Base-by-base conservation (phyloP, 176 grass and related monocot genomes). In the Elymus sibiricus region DNA sequence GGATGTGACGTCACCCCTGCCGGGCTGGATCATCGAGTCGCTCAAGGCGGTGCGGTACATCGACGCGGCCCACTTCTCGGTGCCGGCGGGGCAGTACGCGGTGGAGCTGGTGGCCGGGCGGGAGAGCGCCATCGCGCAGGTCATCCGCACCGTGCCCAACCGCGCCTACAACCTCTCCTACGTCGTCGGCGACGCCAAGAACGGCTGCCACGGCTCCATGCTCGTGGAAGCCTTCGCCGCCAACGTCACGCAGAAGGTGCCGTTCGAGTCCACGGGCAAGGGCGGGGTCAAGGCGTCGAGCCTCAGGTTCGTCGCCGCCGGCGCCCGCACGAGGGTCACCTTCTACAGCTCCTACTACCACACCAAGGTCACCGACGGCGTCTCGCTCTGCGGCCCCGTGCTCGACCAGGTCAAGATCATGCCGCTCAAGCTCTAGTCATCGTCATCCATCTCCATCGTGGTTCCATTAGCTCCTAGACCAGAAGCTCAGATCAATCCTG, bases 331-430 rank as follows among this genome's bases (percentile, higher is more conserved):
- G 37, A 80, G 97, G 91, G 46, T 99, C 76, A 99, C 97, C 46
- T 99, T 99, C 90, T 99, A 99, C 63, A 99, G 94, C 87, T 99
- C 92, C 4, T 94, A 91, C 84, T 99, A 99, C 88, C 97, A 99
- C 82, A 96, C 97, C 29, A 98, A 95, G 68, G 79, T 12, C 27
- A 86, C 46, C 46, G 88, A 96, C 6, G 86, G 81, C 46, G 88
- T 90, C 26, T 91, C 97, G 9, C 90, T 99, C 16, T 99, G 97
- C 84, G 97, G 97, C 35, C 97, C 97, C 7, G 92, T 99, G 49
- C 73, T 96, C 44, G 94, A 99, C 69, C 88, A 96, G 69, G 90
- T 99, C 49, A 92, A 86, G 87, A 92, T 96, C 79, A 59, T 90
- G 84, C 94, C 90, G 43, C 27, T 94, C 51, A 89, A 90, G 77